Evolutionary conservation across 2,329 filamentous ascomycete species (phyloP).

Genomic region (Sporothrix brasiliensis): DNA sequence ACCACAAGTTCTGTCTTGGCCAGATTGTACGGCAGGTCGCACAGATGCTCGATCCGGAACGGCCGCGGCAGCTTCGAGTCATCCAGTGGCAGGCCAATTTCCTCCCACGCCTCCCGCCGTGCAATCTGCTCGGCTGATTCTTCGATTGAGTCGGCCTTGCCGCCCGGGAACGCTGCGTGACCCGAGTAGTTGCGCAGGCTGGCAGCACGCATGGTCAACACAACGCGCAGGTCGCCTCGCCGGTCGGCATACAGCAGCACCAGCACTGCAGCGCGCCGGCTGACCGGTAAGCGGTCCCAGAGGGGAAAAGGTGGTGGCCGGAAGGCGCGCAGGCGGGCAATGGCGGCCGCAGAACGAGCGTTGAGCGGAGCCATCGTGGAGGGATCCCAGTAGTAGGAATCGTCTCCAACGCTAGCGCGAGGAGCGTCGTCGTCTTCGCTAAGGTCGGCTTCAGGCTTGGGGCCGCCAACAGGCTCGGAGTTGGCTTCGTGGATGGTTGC

Average conservation of each 20-base stretch:
- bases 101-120: slow-evolving; percentile 85
- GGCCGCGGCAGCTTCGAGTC: slow-evolving; percentile 70
- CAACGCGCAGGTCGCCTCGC: slow-evolving; percentile 73
- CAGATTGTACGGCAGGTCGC: slow-evolving; percentile 75
- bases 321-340: slow-evolving; percentile 64
- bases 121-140: slow-evolving; percentile 79
- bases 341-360: slow-evolving; percentile 57
- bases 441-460: slow-evolving; percentile 13
- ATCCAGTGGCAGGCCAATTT: slow-evolving; percentile 82
- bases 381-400: slow-evolving; percentile 61
- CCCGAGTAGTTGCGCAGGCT: slow-evolving; percentile 72
- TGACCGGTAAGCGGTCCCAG: slow-evolving; percentile 64
- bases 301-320: slow-evolving; percentile 62
- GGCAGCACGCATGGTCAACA: slow-evolving; percentile 69
- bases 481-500: slow-evolving; percentile 26
- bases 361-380: slow-evolving; percentile 61
- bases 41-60: slow-evolving; percentile 85
- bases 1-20: slow-evolving; percentile 74
- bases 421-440: slow-evolving; percentile 28
- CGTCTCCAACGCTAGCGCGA: slow-evolving; percentile 35
- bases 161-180: slow-evolving; percentile 84
- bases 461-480: neutral
- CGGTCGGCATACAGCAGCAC: slow-evolving; percentile 86
- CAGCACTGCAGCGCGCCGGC: slow-evolving; percentile 80
- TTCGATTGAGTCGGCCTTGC: slow-evolving; percentile 62